Evolutionary conservation across 768 basidiomycete species (phyloP).

Genomic region (Calocybe indica): DNA sequence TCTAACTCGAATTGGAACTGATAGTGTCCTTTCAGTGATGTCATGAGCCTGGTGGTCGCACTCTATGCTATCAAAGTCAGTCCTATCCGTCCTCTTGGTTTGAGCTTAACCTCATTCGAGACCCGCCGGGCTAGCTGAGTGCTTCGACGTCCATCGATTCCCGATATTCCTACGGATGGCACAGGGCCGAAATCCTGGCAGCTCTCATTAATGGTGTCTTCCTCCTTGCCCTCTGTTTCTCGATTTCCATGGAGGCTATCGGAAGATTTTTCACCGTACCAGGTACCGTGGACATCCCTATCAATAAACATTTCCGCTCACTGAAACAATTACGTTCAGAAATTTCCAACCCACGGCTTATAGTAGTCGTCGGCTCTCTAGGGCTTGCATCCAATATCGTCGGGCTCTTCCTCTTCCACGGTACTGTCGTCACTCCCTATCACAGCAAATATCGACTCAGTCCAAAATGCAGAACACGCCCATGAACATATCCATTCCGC

Average conservation of each 20-base stretch:
- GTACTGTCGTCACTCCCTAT: constrained; percentile 27
- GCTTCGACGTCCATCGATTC: constrained; percentile 52
- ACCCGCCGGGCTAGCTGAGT: constrained; percentile 47
- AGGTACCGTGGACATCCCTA: constrained; percentile 37
- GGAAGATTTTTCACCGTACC: constrained; percentile 83
- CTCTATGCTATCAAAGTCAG: constrained; percentile 86
- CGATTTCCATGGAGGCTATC: constrained; percentile 88
- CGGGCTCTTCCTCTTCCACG: constrained; percentile 93
- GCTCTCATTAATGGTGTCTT: constrained; percentile 97
- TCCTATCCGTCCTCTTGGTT: constrained; percentile 5
- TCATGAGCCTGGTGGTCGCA: constrained; percentile 91
- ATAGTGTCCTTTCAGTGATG: constrained; percentile 59
- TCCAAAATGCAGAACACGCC: constrained; percentile 61
- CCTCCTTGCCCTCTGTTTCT: constrained; percentile 93
- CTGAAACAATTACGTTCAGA: constrained; percentile 37
- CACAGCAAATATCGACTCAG: constrained; percentile 3
- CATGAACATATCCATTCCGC: constrained; percentile 43
- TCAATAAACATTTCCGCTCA: not conserved
- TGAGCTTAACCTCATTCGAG: not conserved
- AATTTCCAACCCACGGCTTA: constrained; percentile 80
- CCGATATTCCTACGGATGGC: constrained; percentile 98
- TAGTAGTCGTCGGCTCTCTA: constrained; percentile 85
- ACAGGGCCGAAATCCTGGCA: constrained; percentile 93
- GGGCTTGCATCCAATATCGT: constrained; percentile 90
- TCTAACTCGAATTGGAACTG: not conserved